Percentiles rank a stretch among this genome's conserved stretches.
Conservation (phyloP, 192 early-diverging fungal genomes). For the Phycomyces nitens region DNA sequence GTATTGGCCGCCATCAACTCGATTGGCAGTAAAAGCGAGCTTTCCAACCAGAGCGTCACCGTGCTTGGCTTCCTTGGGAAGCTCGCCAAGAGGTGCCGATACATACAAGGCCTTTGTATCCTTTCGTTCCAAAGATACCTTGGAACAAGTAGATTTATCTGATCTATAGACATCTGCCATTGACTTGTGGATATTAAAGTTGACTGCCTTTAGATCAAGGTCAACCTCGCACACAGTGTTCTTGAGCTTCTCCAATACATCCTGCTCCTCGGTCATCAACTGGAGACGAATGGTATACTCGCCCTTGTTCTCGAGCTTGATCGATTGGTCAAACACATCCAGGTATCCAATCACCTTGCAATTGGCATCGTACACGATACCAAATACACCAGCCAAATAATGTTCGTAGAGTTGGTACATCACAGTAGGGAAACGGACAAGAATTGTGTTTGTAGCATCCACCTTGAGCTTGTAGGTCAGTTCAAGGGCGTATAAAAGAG, state of each 20-base stretch:
- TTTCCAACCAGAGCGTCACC: constrained; percentile 81
- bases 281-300: constrained; percentile 84
- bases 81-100: constrained; percentile 47
- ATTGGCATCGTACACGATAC: constrained; percentile 76
- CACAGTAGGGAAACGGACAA: constrained; percentile 58
- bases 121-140: constrained; percentile 46
- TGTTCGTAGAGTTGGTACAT: constrained; percentile 76
- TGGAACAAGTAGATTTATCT: constrained; percentile 43
- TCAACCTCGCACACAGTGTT: constrained; percentile 63
- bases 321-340: constrained; percentile 68
- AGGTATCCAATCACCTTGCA: constrained; percentile 66
- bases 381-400: constrained; percentile 64
- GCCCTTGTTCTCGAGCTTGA: constrained; percentile 72
- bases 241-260: constrained; percentile 74
- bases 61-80: constrained; percentile 67
- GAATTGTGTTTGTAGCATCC: constrained; percentile 50
- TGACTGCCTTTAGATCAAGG: constrained; percentile 52
- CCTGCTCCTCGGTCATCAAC: constrained; percentile 63
- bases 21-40: constrained; percentile 47
- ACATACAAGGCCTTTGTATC: constrained; percentile 54
- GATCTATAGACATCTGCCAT: constrained; percentile 51
- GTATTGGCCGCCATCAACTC: constrained; percentile 47
- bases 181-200: constrained; percentile 49
- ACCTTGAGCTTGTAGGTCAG: constrained; percentile 74
- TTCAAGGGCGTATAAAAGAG: constrained; percentile 66